phyloP scores from a whole-genome alignment of 75 land plant genomes.

The Cupressus sempervirens region DNA sequence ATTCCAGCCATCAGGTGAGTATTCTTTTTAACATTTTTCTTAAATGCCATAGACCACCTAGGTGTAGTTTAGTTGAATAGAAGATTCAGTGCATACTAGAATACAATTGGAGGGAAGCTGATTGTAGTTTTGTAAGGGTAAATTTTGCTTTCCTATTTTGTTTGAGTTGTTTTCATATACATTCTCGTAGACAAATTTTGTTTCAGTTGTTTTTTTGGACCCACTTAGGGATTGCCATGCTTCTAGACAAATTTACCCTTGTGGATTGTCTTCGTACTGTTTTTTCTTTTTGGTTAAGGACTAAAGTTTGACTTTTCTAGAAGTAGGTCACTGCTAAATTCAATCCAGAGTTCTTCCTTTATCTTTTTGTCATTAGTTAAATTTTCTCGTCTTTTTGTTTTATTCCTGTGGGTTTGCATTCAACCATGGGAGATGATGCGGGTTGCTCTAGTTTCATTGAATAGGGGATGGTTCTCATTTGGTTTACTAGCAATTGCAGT shows the following conservation, averaged over 20 bases:
- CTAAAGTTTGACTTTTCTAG: background rate
- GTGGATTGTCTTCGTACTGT: background rate
- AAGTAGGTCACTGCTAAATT: background rate
- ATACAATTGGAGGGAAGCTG: constrained; percentile 8
- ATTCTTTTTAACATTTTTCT: background rate
- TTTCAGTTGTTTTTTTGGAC: background rate
- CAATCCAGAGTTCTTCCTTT: background rate
- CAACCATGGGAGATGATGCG: background rate
- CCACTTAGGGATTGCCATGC: background rate
- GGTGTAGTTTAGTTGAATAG: background rate
- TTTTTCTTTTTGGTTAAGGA: background rate
- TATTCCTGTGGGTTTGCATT: background rate
- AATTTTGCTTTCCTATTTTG: background rate
- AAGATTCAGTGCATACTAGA: background rate
- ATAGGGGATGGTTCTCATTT: background rate
- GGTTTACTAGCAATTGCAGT: background rate
- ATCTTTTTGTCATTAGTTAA: constrained; percentile 3
- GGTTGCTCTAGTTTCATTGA: background rate
- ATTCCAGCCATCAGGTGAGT: background rate
- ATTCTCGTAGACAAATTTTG: background rate
- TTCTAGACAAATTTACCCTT: background rate
- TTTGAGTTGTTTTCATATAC: background rate
- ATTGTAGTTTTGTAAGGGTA: background rate
- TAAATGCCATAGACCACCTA: background rate
- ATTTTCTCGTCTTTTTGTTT: background rate